Evolutionary conservation across 2,329 filamentous ascomycete species (phyloP), one percentile per base, ranked within the genome.

Genomic region (Xylaria sp.): DNA sequence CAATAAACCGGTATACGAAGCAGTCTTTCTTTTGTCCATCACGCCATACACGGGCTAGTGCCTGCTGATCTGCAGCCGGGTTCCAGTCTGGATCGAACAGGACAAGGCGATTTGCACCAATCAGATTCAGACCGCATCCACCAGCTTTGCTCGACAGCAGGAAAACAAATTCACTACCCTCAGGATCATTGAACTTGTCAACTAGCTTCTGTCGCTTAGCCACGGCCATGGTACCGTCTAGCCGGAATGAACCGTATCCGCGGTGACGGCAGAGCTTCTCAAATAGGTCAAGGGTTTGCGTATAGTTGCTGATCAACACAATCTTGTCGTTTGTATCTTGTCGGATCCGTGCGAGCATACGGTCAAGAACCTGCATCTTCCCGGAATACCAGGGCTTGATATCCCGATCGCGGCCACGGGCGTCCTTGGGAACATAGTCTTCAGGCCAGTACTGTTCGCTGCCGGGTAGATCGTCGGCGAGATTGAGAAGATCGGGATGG

Each of bases 21-120:
- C 96, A 99, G 78, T 99, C 96, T 79, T 99, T 99, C 86, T 97
- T 98, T 81, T 99, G 96, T 0, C 96, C 96, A 76, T 99, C 96
- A 85, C 96, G 93, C 96, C 96, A 99, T 23, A 99, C 96, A 84
- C 96, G 92, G 44, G 96, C 96, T 37, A 99, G 87, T 3, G 96
- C 96, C 82, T 99, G 96, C 80, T 99, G 96, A 78, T 99, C 96
- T 0, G 96, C 94, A 3, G 96, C 96, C 0, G 96, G 96, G 76
- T 99, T 99, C 96, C 96, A 99, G 81, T 96, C 93, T 0, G 96
- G 96, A 74, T 99, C 96, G 79, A 99, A 99, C 50, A 99, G 89
- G 1, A 99, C 90, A 1, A 94, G 87, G 20, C 92, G 88, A 76
- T 94, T 94, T 63, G 92, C 92, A 56, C 92, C 92, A 74, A 94